Evolutionary conservation across 73 alveolate species (phyloP).

Genomic region (Tetrahymena borealis): DNA sequence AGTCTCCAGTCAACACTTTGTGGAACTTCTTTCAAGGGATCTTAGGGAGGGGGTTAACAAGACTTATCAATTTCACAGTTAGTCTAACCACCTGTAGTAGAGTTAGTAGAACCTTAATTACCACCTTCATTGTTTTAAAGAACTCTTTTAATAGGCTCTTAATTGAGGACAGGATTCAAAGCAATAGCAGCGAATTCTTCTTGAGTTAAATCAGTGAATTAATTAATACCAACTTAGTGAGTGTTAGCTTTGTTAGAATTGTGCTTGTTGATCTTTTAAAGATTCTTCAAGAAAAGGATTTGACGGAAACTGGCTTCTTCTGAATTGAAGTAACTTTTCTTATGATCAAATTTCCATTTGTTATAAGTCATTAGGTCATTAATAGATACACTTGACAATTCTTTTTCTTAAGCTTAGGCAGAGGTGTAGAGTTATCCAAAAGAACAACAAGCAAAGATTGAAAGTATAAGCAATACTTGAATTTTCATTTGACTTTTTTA

Average conservation of each 20-base stretch:
- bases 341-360: not conserved
- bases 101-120: not conserved
- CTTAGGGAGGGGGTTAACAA: not conserved
- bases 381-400: no score
- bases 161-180: not conserved
- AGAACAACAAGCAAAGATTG: no score
- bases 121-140: not conserved
- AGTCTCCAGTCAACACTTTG: conserved; percentile 55
- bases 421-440: no score
- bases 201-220: conserved; percentile 17
- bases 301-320: not conserved
- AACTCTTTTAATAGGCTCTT: not conserved
- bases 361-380: not conserved
- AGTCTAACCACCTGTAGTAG: not conserved
- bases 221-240: conserved; percentile 3
- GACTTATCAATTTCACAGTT: not conserved
- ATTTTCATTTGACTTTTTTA: no score
- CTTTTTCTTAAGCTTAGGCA: no score
- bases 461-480: no score
- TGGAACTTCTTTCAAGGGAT: not conserved
- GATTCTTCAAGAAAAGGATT: not conserved
- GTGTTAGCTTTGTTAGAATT: conserved; percentile 12
- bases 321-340: not conserved
- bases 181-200: conserved; percentile 17
- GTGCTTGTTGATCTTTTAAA: not conserved